These are phyloP conservation scores for Leccinum imitatum DNA, from an alignment of 768 basidiomycete species.

Conservation along the genomic window DNA sequence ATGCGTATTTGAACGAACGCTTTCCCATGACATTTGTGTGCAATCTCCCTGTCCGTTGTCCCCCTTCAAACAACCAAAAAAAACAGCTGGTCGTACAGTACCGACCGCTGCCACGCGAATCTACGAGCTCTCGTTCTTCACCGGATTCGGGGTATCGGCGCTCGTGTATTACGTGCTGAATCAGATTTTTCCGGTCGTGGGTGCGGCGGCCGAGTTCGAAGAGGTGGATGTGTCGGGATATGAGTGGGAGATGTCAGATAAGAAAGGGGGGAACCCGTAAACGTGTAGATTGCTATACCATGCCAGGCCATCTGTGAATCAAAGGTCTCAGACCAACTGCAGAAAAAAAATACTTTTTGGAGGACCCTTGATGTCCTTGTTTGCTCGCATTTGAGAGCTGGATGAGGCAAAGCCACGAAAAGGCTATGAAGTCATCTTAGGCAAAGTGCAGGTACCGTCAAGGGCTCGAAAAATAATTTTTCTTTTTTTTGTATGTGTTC, in stretches of 20 bases:
- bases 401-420: not conserved
- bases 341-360: too few relatives aligned
- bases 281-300: not conserved
- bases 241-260: constrained; percentile 1
- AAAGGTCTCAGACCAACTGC: not conserved
- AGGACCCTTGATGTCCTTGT: too few relatives aligned
- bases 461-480: not conserved
- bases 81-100: constrained; percentile 54
- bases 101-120: constrained; percentile 69
- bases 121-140: constrained; percentile 80
- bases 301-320: not conserved
- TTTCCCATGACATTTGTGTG: not conserved
- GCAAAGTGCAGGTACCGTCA: too few relatives aligned
- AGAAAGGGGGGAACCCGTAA: not conserved
- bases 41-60: not conserved
- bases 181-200: constrained; percentile 58
- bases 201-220: constrained; percentile 45
- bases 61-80: not conserved
- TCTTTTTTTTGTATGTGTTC: constrained; percentile 19
- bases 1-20: not conserved
- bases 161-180: constrained; percentile 63
- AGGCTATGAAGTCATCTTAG: too few relatives aligned
- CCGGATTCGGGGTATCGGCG: constrained; percentile 72
- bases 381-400: not conserved
- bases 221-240: constrained; percentile 54